These are phyloP conservation scores for Lentinula sp. DNA, from an alignment of 768 basidiomycete genomes.

Conservation along the genomic window DNA sequence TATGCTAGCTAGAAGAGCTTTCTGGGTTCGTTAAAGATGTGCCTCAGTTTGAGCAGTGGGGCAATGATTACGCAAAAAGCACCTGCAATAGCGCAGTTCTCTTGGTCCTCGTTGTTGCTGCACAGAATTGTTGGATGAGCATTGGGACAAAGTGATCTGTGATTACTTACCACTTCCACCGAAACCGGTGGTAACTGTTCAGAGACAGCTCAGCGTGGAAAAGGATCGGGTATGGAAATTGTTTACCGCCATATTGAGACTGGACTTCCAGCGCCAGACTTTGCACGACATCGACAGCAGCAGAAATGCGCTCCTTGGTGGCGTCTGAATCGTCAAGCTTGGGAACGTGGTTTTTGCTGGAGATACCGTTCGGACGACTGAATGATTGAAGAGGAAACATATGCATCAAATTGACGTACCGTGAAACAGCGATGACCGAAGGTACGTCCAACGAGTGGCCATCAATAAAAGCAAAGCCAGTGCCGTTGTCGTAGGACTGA, in stretches of 20 bases:
- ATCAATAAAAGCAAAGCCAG: background rate
- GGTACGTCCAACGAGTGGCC: background rate
- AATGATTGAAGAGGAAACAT: slow-evolving; percentile 61
- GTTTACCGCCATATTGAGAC: background rate
- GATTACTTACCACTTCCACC: background rate
- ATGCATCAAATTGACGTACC: slow-evolving; percentile 80
- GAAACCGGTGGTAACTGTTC: background rate
- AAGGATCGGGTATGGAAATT: background rate
- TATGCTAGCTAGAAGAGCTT: background rate
- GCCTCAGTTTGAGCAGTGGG: slow-evolving; percentile 13
- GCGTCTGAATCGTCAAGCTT: slow-evolving; percentile 67
- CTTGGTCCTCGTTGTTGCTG: slow-evolving; percentile 31
- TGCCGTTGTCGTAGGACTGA: background rate
- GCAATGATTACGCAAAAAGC: slow-evolving; percentile 49
- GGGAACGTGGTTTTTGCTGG: slow-evolving; percentile 71
- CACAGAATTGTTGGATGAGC: slow-evolving; percentile 49
- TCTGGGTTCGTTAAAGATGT: background rate
- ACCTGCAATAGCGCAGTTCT: slow-evolving; percentile 58
- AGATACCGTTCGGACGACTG: slow-evolving; percentile 35
- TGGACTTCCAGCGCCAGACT: background rate
- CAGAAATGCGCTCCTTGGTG: background rate
- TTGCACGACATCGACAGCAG: background rate
- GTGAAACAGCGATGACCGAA: background rate
- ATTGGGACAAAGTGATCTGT: slow-evolving; percentile 46
- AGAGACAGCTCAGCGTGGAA: background rate